phyloP scores from a whole-genome alignment of 805 yeast species.

The Candida sanyiensis region DNA sequence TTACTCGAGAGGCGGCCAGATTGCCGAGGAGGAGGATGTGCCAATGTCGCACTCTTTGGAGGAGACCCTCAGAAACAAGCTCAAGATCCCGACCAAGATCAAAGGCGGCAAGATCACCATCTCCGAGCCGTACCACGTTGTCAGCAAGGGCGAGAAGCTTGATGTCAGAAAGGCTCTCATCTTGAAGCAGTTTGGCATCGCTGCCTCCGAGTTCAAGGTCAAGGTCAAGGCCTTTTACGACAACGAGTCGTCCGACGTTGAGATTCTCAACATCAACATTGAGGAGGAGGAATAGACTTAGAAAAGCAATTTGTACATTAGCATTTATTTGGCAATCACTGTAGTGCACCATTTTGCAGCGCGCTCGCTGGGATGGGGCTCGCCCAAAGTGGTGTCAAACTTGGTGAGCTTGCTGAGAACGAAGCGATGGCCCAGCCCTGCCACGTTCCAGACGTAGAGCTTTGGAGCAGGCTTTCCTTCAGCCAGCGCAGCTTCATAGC shows the following conservation, averaged over 20 bases:
- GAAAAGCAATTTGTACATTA: conserved; percentile 11
- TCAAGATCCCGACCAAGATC: conserved; percentile 86
- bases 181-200: conserved; percentile 92
- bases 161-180: conserved; percentile 90
- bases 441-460: conserved; percentile 3
- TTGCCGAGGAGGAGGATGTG: conserved; percentile 85
- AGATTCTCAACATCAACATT: conserved; percentile 31
- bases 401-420: conserved; percentile 8
- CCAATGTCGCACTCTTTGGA: conserved; percentile 96
- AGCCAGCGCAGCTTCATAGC: conserved; percentile 2
- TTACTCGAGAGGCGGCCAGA: conserved; percentile 93
- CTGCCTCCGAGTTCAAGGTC: conserved; percentile 86
- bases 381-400: conserved; percentile 3
- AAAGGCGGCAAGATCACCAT: conserved; percentile 82
- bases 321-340: conserved; percentile 4
- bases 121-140: conserved; percentile 72
- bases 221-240: conserved; percentile 72
- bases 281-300: conserved; percentile 19
- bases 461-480: background rate
- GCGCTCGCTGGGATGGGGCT: background rate
- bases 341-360: conserved; percentile 7
- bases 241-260: conserved; percentile 41
- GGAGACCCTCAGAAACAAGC: conserved; percentile 82
- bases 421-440: background rate
- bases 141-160: conserved; percentile 70